A percentile compares a stretch with the other conserved stretches of the same genome.
Conservation (phyloP, 331 rosid genomes). For the Stylosanthes scabra region DNA sequence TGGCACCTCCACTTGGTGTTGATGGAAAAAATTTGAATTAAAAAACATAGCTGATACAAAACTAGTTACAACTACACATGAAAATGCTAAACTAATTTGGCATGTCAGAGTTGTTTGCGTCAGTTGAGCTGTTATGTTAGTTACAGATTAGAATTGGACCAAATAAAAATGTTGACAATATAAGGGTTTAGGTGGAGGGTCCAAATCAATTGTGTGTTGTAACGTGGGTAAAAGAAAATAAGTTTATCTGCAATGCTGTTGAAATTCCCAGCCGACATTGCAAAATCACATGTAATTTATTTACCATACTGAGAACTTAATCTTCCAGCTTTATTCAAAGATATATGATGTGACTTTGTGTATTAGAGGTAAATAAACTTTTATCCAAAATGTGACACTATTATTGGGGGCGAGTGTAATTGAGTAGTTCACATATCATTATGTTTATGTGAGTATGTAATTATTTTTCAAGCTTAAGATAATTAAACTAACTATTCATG, state of each 20-base stretch:
- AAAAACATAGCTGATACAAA: background rate
- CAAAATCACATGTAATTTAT: background rate
- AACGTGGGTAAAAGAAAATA: background rate
- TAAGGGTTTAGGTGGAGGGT: constrained; percentile 15
- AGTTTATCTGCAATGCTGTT: background rate
- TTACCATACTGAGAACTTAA: background rate
- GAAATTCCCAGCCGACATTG: background rate
- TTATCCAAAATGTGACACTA: too few species aligned
- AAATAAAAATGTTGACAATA: background rate
- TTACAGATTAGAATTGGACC: background rate
- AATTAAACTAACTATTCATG: background rate
- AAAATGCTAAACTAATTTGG: background rate
- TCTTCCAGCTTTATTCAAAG: background rate
- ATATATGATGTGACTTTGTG: background rate
- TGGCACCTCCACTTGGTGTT: background rate
- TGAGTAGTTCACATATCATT: too few species aligned
- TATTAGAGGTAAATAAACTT: background rate
- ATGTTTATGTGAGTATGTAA: too few species aligned
- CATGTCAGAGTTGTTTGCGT: background rate
- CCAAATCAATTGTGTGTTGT: constrained; percentile 8
- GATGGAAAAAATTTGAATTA: background rate
- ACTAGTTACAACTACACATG: background rate
- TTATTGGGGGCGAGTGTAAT: too few species aligned
- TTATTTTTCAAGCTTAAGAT: too few species aligned
- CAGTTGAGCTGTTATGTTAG: background rate